phyloP scores from a whole-genome alignment of 805 yeast species.

The Zygoascus ofunaensis region DNA sequence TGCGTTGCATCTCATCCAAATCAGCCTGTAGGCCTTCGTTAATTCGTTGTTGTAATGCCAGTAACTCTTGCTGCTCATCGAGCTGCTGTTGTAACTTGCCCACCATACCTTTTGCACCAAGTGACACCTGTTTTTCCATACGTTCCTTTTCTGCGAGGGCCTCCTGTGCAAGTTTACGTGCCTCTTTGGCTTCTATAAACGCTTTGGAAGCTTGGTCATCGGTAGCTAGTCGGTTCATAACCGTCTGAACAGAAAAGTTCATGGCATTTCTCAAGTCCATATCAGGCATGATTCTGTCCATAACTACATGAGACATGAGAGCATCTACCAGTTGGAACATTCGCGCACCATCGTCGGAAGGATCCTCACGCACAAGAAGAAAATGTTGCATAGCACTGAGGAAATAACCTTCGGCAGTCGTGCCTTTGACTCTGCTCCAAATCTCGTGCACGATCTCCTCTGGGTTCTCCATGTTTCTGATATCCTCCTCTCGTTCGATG shows the following conservation, averaged over 20 bases:
- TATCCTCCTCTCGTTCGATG: slow-evolving; percentile 34
- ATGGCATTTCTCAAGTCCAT: slow-evolving; percentile 55
- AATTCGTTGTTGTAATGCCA: slow-evolving; percentile 50
- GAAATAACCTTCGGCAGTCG: slow-evolving; percentile 51
- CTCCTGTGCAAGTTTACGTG: slow-evolving; percentile 44
- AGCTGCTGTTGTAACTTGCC: slow-evolving; percentile 51
- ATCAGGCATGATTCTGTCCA: slow-evolving; percentile 36
- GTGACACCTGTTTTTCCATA: slow-evolving; percentile 52
- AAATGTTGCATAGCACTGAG: slow-evolving; percentile 59
- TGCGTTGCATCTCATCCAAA: slow-evolving; percentile 49
- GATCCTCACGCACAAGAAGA: slow-evolving; percentile 35
- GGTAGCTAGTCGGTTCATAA: slow-evolving; percentile 64
- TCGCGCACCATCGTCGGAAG: slow-evolving; percentile 36
- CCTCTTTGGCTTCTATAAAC: slow-evolving; percentile 43
- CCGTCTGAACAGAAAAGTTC: slow-evolving; percentile 65
- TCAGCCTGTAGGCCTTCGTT: slow-evolving; percentile 53
- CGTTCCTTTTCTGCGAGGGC: slow-evolving; percentile 53
- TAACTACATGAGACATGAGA: slow-evolving; percentile 51
- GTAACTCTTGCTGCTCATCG: slow-evolving; percentile 50
- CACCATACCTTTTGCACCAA: slow-evolving; percentile 72
- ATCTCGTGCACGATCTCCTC: slow-evolving; percentile 54
- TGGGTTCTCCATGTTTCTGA: slow-evolving; percentile 60
- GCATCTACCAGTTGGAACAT: slow-evolving; percentile 57
- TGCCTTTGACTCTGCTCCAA: slow-evolving; percentile 48
- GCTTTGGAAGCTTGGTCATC: slow-evolving; percentile 82